These are phyloP conservation scores for Leccinum aurantiacum DNA, from an alignment of 768 basidiomycete species.

Conservation along the genomic window DNA sequence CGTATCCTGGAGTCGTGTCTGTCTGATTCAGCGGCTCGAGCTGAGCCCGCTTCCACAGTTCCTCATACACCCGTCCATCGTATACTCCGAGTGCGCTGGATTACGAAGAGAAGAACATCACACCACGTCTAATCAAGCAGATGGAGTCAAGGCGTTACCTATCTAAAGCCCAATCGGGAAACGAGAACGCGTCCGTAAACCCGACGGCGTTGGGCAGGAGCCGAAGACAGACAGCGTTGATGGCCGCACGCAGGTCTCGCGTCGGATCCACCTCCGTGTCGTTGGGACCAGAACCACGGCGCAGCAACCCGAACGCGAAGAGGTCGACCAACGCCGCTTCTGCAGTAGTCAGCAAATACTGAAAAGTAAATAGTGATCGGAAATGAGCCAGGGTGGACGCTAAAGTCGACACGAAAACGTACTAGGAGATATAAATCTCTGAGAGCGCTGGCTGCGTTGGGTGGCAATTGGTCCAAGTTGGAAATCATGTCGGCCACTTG, in stretches of 20 bases:
- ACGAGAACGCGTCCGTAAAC: conserved; percentile 71
- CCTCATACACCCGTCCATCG: conserved; percentile 66
- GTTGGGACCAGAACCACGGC: conserved; percentile 10
- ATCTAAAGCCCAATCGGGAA: conserved; percentile 73
- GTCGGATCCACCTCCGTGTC: conserved; percentile 40
- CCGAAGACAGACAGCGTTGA: conserved; percentile 47
- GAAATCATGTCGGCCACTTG: conserved; percentile 52
- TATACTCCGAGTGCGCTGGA: conserved; percentile 60
- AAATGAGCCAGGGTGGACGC: neutral
- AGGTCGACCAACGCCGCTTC: conserved; percentile 59
- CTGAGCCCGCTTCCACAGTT: conserved; percentile 59
- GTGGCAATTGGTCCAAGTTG: conserved; percentile 23
- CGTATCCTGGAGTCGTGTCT: conserved; percentile 54
- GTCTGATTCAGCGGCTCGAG: conserved; percentile 57
- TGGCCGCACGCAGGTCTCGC: conserved; percentile 47
- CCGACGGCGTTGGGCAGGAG: conserved; percentile 66
- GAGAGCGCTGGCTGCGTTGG: conserved; percentile 21
- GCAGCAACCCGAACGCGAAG: conserved; percentile 53
- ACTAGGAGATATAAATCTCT: conserved; percentile 29
- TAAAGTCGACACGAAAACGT: conserved; percentile 9
- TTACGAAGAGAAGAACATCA: neutral
- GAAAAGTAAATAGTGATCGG: neutral
- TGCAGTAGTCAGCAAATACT: conserved; percentile 63
- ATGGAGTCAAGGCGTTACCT: conserved; percentile 38
- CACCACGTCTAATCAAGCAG: neutral